Evolutionary conservation across 352 stramenopile genomes (phyloP), one percentile per base, ranked within the genome.

Genomic region (Pythium utonaiense): DNA sequence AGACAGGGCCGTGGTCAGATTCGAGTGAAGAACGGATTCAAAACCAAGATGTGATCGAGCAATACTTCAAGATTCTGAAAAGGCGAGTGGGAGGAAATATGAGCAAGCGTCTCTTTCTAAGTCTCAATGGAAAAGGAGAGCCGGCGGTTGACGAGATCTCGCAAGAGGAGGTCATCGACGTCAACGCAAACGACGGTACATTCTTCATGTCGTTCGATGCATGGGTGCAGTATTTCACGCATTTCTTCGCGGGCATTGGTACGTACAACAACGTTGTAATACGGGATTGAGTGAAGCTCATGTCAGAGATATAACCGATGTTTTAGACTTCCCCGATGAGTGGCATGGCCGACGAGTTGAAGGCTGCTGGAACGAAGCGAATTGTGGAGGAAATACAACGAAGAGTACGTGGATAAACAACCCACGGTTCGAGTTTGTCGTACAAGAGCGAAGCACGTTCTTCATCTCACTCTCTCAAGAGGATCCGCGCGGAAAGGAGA

Each of bases 121-220:
- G 63, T 3, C 24, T 89, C 5, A 86, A 78, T 30, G 62, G 57
- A 1, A 69, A 75, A 34, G 82, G 80, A 8, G 77, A 81, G n/a
- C 45, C 87, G 4, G 70, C 72, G 10, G 41, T 82, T 6, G 78
- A 85, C 14, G 80, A 89, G 28, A 88, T 90, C 42, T 66, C 71
- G 1, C 75, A 91, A 56, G 85, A 91, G 57, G 83, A 97, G 36
- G 69, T 89, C 3, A 65, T 87, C 7, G 82, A 93, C 16, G 71
- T 90, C 21, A 96, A 96, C 42, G 63, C 74, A 3, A 91, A 86
- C 38, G 91, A 97, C 53, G 91, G 91, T 3, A 96, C 88, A 2
- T 98, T 98, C 56, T 97, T 97, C 73, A 98, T 97, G 86, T 75
- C 77, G 14, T 98, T 74, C 57, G 78, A 91, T 24, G 89, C 87